Evolutionary conservation across 169 alveolate species (phyloP).

Genomic region (Cryptosporidium viatorum): DNA sequence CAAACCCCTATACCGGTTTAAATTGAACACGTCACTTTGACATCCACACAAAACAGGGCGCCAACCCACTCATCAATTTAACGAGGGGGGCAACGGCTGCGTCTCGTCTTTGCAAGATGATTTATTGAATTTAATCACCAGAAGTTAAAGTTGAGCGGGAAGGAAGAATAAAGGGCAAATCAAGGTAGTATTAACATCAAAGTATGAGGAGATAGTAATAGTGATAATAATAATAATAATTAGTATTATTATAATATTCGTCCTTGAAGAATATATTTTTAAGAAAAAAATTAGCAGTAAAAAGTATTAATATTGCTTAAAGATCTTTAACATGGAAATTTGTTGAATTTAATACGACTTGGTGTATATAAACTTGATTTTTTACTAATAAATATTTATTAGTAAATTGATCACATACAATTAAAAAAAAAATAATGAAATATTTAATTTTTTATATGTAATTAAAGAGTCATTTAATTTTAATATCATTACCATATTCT

Average conservation of each 20-base stretch:
- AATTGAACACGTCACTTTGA: background rate
- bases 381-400: background rate
- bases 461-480: background rate
- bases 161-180: background rate
- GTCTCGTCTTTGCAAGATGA: background rate
- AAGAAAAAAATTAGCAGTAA: too few species aligned
- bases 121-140: background rate
- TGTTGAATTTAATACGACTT: background rate
- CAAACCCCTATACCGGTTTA: background rate
- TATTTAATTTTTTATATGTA: background rate
- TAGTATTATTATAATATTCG: too few species aligned
- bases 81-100: background rate
- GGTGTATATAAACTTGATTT: background rate
- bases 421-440: background rate
- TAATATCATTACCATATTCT: background rate
- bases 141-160: background rate
- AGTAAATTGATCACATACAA: background rate
- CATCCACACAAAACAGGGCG: background rate
- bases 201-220: too few species aligned
- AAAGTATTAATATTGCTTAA: background rate
- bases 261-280: too few species aligned
- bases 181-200: background rate
- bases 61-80: background rate
- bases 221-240: too few species aligned
- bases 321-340: background rate